Evolutionary conservation across 495 filamentous ascomycete species (phyloP).

Genomic region (Poronia punctata): DNA sequence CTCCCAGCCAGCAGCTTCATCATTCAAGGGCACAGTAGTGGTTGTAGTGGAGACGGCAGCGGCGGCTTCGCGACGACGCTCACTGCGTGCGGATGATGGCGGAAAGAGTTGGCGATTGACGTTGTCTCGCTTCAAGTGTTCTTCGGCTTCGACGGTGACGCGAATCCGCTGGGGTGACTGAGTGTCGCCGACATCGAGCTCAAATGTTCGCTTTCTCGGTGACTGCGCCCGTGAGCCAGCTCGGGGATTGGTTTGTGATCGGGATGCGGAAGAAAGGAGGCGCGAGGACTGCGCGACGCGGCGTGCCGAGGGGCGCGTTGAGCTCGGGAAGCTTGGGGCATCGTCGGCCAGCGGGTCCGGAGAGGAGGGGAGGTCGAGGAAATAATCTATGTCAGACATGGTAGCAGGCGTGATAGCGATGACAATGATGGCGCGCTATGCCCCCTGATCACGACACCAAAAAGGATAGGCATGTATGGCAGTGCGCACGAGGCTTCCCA

Average conservation of each 20-base stretch:
- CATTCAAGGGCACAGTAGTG: constrained; percentile 44
- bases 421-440: constrained; percentile 5
- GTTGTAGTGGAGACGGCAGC: constrained; percentile 29
- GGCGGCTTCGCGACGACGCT: constrained; percentile 17
- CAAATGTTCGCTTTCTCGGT: constrained; percentile 46
- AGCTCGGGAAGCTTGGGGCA: constrained; percentile 17
- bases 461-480: constrained; percentile 2
- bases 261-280: constrained; percentile 13
- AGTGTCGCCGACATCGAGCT: constrained; percentile 45
- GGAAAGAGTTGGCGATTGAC: constrained; percentile 36
- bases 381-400: constrained; percentile 18
- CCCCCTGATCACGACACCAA: background rate
- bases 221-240: constrained; percentile 19
- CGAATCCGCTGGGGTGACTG: constrained; percentile 43
- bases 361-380: constrained; percentile 36
- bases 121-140: constrained; percentile 19
- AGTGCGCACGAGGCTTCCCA: background rate
- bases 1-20: constrained; percentile 30
- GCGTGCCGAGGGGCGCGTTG: constrained; percentile 20
- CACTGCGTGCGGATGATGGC: constrained; percentile 24
- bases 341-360: constrained; percentile 42
- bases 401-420: constrained; percentile 8
- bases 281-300: constrained; percentile 22
- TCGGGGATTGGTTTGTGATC: constrained; percentile 16
- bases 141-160: constrained; percentile 47